These are phyloP conservation scores for Canavalia gladiata DNA, from an alignment of 306 rosid species.

Conservation along the genomic window DNA sequence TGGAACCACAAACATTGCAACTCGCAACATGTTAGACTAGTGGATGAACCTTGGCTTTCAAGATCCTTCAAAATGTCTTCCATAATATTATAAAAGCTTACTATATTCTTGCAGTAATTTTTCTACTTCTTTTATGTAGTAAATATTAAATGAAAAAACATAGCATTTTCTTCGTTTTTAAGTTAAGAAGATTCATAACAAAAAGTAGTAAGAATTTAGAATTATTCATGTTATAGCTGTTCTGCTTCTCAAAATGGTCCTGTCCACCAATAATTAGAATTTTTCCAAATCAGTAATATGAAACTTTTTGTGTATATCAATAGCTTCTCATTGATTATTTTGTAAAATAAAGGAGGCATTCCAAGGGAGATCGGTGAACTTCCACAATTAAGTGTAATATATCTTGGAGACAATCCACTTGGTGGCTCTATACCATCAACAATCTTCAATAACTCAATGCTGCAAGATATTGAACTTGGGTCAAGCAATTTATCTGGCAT, in stretches of 20 bases:
- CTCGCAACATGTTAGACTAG: background rate
- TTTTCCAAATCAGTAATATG: background rate
- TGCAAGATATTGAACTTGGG: slow-evolving; percentile 22
- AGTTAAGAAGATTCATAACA: too few species aligned
- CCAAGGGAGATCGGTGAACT: slow-evolving; percentile 38
- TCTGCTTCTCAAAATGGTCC: background rate
- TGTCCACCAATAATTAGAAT: background rate
- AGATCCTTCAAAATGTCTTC: background rate
- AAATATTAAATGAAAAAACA: too few species aligned
- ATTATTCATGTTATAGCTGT: too few species aligned
- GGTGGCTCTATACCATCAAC: slow-evolving; percentile 39
- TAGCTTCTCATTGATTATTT: background rate
- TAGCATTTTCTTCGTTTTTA: too few species aligned
- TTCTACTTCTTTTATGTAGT: too few species aligned
- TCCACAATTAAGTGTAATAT: background rate
- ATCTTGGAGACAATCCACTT: slow-evolving; percentile 19
- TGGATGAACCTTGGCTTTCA: background rate
- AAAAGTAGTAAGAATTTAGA: too few species aligned
- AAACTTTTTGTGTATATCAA: background rate
- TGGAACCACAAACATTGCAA: background rate
- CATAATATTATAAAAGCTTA: background rate
- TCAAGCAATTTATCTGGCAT: slow-evolving; percentile 7
- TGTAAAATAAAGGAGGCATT: slow-evolving; percentile 36
- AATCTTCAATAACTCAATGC: slow-evolving; percentile 28
- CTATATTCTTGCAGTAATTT: too few species aligned